Percentiles rank a stretch among this genome's conserved stretches.
These are phyloP conservation scores for Heliamphora pulchella DNA, from an alignment of 179 eudicot species.

Conservation along the genomic window DNA sequence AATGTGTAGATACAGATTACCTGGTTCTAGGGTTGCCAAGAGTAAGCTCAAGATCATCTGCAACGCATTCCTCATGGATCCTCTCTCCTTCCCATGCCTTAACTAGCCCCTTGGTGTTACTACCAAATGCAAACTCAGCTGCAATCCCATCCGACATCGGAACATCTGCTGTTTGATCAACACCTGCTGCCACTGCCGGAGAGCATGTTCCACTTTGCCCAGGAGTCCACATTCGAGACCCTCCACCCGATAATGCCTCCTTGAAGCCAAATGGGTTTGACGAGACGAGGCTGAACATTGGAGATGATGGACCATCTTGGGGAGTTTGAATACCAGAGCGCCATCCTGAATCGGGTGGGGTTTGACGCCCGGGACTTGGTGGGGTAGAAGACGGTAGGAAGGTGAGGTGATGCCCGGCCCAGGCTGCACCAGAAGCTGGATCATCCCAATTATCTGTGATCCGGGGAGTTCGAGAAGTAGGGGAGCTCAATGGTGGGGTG, in stretches of 20 bases:
- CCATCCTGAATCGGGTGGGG: slow-evolving; percentile 46
- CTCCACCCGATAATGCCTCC: slow-evolving; percentile 57
- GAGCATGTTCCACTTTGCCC: slow-evolving; percentile 91
- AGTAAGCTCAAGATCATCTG: slow-evolving; percentile 80
- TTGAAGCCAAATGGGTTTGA: slow-evolving; percentile 66
- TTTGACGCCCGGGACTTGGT: slow-evolving; percentile 52
- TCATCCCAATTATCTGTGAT: slow-evolving; percentile 37
- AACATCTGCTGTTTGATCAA: slow-evolving; percentile 48
- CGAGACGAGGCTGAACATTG: slow-evolving; percentile 63
- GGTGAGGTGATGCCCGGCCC: slow-evolving; percentile 34
- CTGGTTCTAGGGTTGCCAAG: slow-evolving; percentile 61
- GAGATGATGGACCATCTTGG: slow-evolving; percentile 53
- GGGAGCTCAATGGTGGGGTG: slow-evolving; percentile 77
- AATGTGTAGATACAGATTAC: slow-evolving; percentile 19
- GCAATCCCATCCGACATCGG: slow-evolving; percentile 62
- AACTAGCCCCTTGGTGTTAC: slow-evolving; percentile 44
- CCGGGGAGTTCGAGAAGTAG: slow-evolving; percentile 55
- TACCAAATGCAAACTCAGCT: slow-evolving; percentile 79
- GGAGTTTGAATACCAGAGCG: slow-evolving; percentile 51
- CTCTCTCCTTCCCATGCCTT: slow-evolving; percentile 96
- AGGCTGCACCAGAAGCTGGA: slow-evolving; percentile 27
- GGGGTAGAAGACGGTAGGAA: slow-evolving; percentile 57
- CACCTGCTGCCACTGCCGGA: slow-evolving; percentile 51
- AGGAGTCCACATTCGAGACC: slow-evolving; percentile 86
- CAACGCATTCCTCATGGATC: slow-evolving; percentile 76